Evolutionary conservation across 768 basidiomycete species (phyloP).

Genomic region (Mycena latifolia): DNA sequence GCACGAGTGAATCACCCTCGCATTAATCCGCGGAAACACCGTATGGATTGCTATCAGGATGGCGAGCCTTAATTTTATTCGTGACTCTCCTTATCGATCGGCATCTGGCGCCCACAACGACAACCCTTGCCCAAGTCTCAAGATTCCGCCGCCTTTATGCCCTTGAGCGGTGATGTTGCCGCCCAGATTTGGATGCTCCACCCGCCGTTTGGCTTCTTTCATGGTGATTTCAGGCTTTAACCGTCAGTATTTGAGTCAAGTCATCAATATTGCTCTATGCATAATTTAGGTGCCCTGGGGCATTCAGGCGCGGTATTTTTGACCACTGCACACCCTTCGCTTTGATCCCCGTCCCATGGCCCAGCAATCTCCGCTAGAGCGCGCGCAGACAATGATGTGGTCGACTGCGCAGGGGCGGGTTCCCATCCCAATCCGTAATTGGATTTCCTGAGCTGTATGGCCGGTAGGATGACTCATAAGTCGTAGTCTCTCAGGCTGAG

Average conservation of each 20-base stretch:
- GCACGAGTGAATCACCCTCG: too few species aligned
- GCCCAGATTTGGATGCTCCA: not conserved
- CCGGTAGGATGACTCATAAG: not conserved
- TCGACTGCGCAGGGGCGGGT: not conserved
- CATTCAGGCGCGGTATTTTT: not conserved
- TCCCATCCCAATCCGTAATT: not conserved
- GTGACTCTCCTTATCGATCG: constrained; percentile 21
- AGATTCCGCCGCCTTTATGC: not conserved
- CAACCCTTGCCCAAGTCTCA: not conserved
- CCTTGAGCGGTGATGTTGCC: not conserved
- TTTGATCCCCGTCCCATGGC: too few species aligned
- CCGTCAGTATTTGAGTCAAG: not conserved
- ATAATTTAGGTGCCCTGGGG: not conserved
- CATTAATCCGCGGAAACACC: not conserved
- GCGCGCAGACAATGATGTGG: not conserved
- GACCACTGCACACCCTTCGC: not conserved
- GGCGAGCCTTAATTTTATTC: not conserved
- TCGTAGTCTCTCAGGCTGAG: not conserved
- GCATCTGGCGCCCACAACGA: not conserved
- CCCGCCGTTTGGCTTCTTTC: not conserved
- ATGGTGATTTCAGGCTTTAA: not conserved
- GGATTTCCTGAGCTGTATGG: not conserved
- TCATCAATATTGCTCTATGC: not conserved
- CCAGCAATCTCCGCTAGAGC: not conserved
- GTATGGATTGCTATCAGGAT: not conserved